phyloP scores from a whole-genome alignment of 148 eudicot genomes.

The Diospyros lotus region DNA sequence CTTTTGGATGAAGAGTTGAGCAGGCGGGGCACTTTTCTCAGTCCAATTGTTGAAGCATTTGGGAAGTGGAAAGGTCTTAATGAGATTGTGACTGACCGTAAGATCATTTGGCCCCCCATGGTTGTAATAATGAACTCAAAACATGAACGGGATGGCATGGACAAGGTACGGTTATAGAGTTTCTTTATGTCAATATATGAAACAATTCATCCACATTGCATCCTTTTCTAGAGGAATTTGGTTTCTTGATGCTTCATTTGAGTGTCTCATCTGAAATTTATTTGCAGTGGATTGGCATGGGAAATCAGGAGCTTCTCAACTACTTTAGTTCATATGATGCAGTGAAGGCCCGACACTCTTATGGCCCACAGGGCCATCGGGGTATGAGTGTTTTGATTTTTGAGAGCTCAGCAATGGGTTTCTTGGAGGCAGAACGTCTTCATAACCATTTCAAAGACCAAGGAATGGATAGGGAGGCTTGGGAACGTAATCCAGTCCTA shows the following conservation, averaged over 20 bases:
- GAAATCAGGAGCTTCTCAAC: conserved; percentile 71
- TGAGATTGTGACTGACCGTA: conserved; percentile 32
- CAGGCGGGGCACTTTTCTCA: conserved; percentile 50
- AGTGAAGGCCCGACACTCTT: conserved; percentile 56
- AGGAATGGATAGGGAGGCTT: conserved; percentile 51
- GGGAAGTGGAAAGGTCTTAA: conserved; percentile 58
- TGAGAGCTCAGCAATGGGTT: conserved; percentile 62
- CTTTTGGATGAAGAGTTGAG: conserved; percentile 67
- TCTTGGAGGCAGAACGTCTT: conserved; percentile 62
- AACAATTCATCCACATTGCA: neutral
- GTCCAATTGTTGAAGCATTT: conserved; percentile 50
- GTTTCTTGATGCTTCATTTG: neutral
- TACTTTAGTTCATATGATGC: conserved; percentile 50
- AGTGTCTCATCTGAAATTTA: neutral
- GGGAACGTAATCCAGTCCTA: conserved; percentile 34
- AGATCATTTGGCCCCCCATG: conserved; percentile 91
- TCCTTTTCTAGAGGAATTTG: neutral
- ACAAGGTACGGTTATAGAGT: conserved; percentile 32
- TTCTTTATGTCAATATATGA: neutral
- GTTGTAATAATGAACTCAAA: conserved; percentile 61
- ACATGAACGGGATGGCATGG: conserved; percentile 57
- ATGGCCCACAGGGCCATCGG: conserved; percentile 81
- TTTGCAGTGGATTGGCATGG: conserved; percentile 81
- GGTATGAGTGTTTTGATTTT: conserved; percentile 68
- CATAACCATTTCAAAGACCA: conserved; percentile 47